Evolutionary conservation across 805 yeast species (phyloP).

Genomic region (Candida morakotiae): DNA sequence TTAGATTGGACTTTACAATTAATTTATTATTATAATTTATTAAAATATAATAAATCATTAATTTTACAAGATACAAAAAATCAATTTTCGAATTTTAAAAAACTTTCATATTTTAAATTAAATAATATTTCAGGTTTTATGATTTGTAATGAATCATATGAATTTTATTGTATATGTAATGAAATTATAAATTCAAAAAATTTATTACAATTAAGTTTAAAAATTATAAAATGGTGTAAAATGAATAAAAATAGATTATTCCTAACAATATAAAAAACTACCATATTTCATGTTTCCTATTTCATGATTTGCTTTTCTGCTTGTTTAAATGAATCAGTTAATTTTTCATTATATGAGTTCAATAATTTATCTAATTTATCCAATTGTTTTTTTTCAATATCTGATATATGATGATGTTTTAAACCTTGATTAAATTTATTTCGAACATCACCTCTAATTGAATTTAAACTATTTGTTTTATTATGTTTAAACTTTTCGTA

Average conservation of each 20-base stretch:
- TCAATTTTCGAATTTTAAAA: slow-evolving; percentile 21
- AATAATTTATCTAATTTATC: slow-evolving; percentile 66
- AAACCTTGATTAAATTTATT: slow-evolving; percentile 56
- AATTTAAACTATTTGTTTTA: slow-evolving; percentile 44
- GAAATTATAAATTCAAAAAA: slow-evolving; percentile 51
- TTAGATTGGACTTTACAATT: slow-evolving; percentile 21
- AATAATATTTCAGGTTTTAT: slow-evolving; percentile 22
- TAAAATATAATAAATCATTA: slow-evolving; percentile 1
- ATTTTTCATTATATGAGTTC: slow-evolving; percentile 57
- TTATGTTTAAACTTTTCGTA: slow-evolving; percentile 59
- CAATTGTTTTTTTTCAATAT: slow-evolving; percentile 49
- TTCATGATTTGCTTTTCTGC: slow-evolving; percentile 49
- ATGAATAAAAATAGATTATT: slow-evolving; percentile 68
- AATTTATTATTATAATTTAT: slow-evolving; percentile 23
- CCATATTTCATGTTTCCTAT: slow-evolving; percentile 12
- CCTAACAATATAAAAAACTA: slow-evolving; percentile 18
- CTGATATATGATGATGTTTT: slow-evolving; percentile 47
- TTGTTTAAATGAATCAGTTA: slow-evolving; percentile 51
- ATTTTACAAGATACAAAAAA: slow-evolving; percentile 9
- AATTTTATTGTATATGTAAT: slow-evolving; percentile 35
- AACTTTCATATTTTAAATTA: slow-evolving; percentile 47
- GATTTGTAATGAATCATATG: slow-evolving; percentile 29
- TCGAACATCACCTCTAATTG: slow-evolving; percentile 49
- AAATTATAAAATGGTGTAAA: slow-evolving; percentile 72
- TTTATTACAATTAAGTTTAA: slow-evolving; percentile 57